Evolutionary conservation across 192 early-diverging fungal genomes (phyloP).

Genomic region (Entomortierella parvispora): DNA sequence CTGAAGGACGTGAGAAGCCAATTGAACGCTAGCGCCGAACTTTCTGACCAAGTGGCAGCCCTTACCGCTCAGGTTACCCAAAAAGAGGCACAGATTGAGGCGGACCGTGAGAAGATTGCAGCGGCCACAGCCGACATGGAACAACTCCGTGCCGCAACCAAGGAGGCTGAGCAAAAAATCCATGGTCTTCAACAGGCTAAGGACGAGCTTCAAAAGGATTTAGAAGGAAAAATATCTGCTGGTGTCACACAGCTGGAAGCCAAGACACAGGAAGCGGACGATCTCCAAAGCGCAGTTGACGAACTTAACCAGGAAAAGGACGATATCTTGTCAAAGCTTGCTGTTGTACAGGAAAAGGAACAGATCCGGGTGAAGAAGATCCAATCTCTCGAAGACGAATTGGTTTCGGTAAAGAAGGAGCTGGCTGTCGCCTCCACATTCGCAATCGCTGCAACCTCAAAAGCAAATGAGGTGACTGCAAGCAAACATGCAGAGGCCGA

Average conservation of each 20-base stretch:
- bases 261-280: conserved; percentile 13
- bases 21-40: conserved; percentile 12
- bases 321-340: conserved; percentile 31
- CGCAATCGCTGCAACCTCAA: background rate
- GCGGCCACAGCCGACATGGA: conserved; percentile 7
- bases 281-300: conserved; percentile 17
- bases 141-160: background rate
- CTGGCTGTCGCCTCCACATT: conserved; percentile 7
- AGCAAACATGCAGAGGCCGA: background rate
- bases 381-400: conserved; percentile 19
- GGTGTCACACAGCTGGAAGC: conserved; percentile 12
- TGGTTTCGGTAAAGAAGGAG: conserved; percentile 17
- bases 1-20: conserved; percentile 15
- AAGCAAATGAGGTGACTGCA: background rate
- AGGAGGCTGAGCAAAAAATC: conserved; percentile 15
- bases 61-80: conserved; percentile 4
- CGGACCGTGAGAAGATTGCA: conserved; percentile 13
- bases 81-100: conserved; percentile 17
- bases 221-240: conserved; percentile 11
- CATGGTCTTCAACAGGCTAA: background rate
- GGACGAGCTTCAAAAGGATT: conserved; percentile 6
- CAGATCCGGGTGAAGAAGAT: conserved; percentile 10
- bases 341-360: conserved; percentile 36
- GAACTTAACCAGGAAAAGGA: conserved; percentile 17
- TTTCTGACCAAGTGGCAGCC: conserved; percentile 12